phyloP scores from a whole-genome alignment of 768 basidiomycete genomes.

The Hemileccinum impolitum region DNA sequence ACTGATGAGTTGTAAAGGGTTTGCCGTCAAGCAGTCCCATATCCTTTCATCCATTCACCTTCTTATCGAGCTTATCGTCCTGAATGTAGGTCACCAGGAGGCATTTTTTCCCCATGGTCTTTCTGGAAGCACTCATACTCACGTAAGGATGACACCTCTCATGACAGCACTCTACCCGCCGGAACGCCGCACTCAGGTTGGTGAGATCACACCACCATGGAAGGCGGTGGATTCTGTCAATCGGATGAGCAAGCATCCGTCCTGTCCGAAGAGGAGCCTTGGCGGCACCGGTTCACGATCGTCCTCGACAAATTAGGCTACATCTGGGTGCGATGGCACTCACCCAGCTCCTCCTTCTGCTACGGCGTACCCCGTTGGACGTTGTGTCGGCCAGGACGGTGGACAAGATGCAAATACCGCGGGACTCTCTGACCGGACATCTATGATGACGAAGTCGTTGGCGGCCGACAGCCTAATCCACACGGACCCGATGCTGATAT shows the following conservation, averaged over 20 bases:
- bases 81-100: conserved; percentile 89
- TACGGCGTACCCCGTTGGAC: conserved; percentile 8
- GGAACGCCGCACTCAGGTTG: conserved; percentile 48
- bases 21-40: background rate
- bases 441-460: conserved; percentile 63
- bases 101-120: conserved; percentile 89
- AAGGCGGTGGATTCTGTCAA: conserved; percentile 34
- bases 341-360: conserved; percentile 70
- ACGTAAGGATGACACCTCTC: conserved; percentile 86
- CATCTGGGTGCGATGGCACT: conserved; percentile 88
- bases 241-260: conserved; percentile 7
- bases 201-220: conserved; percentile 6
- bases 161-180: conserved; percentile 59
- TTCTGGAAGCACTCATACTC: conserved; percentile 75
- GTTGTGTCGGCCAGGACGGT: conserved; percentile 8
- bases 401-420: too few relatives aligned
- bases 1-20: conserved; percentile 96
- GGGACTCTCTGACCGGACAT: conserved; percentile 64
- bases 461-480: conserved; percentile 66
- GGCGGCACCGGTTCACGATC: conserved; percentile 70
- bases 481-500: conserved; percentile 73
- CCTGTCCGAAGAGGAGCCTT: conserved; percentile 20
- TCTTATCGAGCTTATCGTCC: conserved; percentile 71
- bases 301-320: conserved; percentile 93
- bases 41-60: background rate